Percentiles rank a stretch among this genome's conserved stretches.
Conservation (phyloP, 2,329 filamentous ascomycete species). For the Calonectria crousiana region DNA sequence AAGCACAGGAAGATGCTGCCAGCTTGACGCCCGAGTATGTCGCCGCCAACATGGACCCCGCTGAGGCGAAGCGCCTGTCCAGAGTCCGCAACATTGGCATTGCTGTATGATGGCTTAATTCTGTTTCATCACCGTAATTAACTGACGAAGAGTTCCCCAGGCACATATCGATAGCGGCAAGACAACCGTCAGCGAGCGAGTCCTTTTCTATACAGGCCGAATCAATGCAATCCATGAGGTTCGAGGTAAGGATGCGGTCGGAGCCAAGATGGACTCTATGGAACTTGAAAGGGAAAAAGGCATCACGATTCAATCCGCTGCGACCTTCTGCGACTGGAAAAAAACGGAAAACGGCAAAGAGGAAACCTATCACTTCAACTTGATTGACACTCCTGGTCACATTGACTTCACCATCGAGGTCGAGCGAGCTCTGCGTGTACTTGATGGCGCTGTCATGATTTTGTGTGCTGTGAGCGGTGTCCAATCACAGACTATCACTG, state of each 20-base stretch:
- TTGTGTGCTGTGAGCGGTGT: slow-evolving; percentile 97
- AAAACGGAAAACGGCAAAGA: slow-evolving; percentile 88
- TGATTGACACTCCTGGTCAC: slow-evolving; percentile 98
- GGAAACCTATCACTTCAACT: slow-evolving; percentile 94
- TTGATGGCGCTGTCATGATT: slow-evolving; percentile 98
- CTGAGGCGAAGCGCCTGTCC: slow-evolving; percentile 82
- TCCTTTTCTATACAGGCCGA: slow-evolving; percentile 97
- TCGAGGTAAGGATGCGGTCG: slow-evolving; percentile 91
- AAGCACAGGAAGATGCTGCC: slow-evolving; percentile 66
- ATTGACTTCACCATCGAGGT: slow-evolving; percentile 99
- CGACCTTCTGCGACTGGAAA: slow-evolving; percentile 97
- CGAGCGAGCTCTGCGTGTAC: slow-evolving; percentile 91
- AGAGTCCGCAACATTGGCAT: slow-evolving; percentile 97
- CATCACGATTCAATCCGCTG: slow-evolving; percentile 98
- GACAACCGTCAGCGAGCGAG: slow-evolving; percentile 95
- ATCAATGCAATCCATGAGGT: slow-evolving; percentile 99
- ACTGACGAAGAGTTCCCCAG: slow-evolving; percentile 55
- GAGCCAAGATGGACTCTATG: slow-evolving; percentile 99
- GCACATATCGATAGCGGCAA: slow-evolving; percentile 99
- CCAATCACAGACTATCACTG: slow-evolving; percentile 97
- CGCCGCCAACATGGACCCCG: slow-evolving; percentile 82
- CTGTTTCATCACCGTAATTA: not conserved
- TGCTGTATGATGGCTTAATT: slow-evolving; percentile 69
- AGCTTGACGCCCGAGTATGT: slow-evolving; percentile 70
- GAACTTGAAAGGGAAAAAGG: slow-evolving; percentile 98